phyloP scores from a whole-genome alignment of 2,329 filamentous ascomycete species.

The Fusarium brachygibbosum region DNA sequence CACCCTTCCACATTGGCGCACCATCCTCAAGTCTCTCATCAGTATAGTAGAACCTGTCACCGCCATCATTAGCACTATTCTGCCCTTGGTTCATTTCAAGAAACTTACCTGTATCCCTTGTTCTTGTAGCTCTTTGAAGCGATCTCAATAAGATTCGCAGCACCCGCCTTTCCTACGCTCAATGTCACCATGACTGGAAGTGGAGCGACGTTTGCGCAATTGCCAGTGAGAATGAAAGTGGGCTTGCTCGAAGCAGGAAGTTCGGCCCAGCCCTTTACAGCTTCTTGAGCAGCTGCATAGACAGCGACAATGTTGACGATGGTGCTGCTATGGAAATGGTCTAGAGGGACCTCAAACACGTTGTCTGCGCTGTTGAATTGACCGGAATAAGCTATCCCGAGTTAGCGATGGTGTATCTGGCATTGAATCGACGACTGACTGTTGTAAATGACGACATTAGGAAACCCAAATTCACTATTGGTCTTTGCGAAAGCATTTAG shows the following conservation, averaged over 20 bases:
- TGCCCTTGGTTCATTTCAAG: too few relatives aligned
- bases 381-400: not conserved
- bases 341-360: not conserved
- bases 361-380: not conserved
- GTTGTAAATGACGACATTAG: conserved; percentile 20
- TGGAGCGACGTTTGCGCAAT: conserved; percentile 7
- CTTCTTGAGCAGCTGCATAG: conserved; percentile 22
- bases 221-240: conserved; percentile 16
- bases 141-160: conserved; percentile 8
- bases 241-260: not conserved
- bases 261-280: not conserved
- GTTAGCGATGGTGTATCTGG: rapidly evolving
- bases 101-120: not conserved
- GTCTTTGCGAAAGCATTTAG: conserved; percentile 1
- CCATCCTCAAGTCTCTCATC: conserved; percentile 29
- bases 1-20: conserved; percentile 7
- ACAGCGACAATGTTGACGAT: conserved; percentile 11
- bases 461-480: not conserved
- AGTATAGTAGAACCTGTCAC: conserved; percentile 15
- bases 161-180: conserved; percentile 17
- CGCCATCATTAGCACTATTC: rapidly evolving
- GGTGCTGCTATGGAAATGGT: not conserved
- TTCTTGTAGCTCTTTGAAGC: conserved; percentile 7
- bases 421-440: not conserved
- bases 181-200: not conserved